phyloP scores from a whole-genome alignment of 768 basidiomycete genomes.

The Kwoniella dendrophila region DNA sequence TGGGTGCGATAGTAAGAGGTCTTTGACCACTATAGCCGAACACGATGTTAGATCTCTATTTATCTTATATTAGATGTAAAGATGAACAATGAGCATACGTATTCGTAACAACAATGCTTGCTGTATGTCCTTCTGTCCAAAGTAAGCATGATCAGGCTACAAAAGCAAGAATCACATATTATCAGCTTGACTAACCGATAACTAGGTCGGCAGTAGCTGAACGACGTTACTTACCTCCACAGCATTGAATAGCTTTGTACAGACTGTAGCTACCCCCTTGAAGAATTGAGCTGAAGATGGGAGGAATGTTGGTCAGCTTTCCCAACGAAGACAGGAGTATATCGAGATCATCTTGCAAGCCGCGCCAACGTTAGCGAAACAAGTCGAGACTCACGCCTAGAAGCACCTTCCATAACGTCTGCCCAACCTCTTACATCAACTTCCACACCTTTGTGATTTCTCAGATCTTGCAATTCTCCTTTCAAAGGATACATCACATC shows the following conservation, averaged over 20 bases:
- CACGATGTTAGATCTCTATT: not conserved
- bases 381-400: conserved; percentile 61
- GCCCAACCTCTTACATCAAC: conserved; percentile 88
- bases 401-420: conserved; percentile 88
- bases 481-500: conserved; percentile 85
- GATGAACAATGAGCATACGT: conserved; percentile 35
- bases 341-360: not conserved
- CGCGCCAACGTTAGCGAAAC: not conserved
- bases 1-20: conserved; percentile 81
- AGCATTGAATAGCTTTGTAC: conserved; percentile 90
- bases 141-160: conserved; percentile 93
- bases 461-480: conserved; percentile 76
- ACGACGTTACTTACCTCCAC: conserved; percentile 76
- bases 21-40: conserved; percentile 62
- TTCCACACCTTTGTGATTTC: conserved; percentile 80
- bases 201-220: too few relatives aligned
- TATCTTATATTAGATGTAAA: too few relatives aligned
- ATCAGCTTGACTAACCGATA: too few relatives aligned
- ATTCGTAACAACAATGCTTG: conserved; percentile 80
- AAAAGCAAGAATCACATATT: conserved; percentile 7
- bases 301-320: not conserved
- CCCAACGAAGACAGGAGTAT: not conserved
- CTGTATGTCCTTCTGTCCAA: conserved; percentile 98
- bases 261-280: conserved; percentile 90
- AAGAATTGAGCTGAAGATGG: conserved; percentile 71